Evolutionary conservation across 1,284 basidiomycete species (phyloP).

Genomic region (Peniophora sp.): DNA sequence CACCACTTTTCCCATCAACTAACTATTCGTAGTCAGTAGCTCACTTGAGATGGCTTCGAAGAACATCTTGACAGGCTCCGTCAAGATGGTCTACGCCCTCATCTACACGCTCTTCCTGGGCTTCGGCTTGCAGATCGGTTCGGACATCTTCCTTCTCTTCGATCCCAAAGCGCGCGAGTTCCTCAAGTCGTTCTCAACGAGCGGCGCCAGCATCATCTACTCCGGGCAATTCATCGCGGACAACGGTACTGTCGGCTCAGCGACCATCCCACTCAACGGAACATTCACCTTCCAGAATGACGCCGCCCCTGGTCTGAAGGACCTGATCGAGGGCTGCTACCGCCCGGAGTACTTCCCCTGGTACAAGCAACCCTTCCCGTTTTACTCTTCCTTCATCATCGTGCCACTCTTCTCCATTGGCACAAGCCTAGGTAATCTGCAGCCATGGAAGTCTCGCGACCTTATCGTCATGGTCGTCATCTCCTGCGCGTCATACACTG

Average conservation of each 20-base stretch:
- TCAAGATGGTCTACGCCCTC: constrained; percentile 86
- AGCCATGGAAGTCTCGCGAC: constrained; percentile 64
- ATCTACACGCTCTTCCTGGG: constrained; percentile 88
- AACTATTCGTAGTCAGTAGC: constrained; percentile 56
- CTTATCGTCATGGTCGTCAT: constrained; percentile 82
- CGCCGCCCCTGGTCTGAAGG: constrained; percentile 29
- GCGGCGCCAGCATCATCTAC: constrained; percentile 40
- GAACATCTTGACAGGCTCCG: constrained; percentile 81
- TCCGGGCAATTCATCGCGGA: constrained; percentile 63
- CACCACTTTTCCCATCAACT: neutral
- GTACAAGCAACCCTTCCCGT: constrained; percentile 74
- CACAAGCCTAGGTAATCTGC: constrained; percentile 70
- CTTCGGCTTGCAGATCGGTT: constrained; percentile 84
- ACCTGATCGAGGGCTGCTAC: constrained; percentile 62
- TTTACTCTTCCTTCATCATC: constrained; percentile 70
- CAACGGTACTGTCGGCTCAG: constrained; percentile 37
- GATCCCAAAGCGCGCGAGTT: constrained; percentile 51
- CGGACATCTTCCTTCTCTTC: constrained; percentile 76
- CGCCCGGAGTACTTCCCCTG: constrained; percentile 59
- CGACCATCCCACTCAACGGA: constrained; percentile 44
- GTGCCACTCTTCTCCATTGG: constrained; percentile 77
- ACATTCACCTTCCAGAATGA: constrained; percentile 70
- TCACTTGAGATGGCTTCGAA: constrained; percentile 84
- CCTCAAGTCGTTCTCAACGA: constrained; percentile 43
- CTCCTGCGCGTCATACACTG: constrained; percentile 70